Conservation (phyloP, 495 filamentous ascomycete genomes). For the Penicillium salamii region DNA sequence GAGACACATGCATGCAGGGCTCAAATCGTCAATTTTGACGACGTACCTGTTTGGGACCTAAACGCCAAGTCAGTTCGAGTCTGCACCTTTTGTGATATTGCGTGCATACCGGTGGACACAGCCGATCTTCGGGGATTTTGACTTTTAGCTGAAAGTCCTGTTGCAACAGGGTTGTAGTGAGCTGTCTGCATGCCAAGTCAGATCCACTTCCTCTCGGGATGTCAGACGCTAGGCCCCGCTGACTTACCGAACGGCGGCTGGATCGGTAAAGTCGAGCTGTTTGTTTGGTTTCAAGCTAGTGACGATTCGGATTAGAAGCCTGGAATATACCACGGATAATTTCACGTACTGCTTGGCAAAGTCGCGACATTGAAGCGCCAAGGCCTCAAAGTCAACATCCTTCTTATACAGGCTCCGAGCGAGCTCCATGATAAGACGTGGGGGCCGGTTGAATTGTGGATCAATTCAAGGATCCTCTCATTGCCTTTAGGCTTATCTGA, state of each 20-base stretch:
- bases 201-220: neutral
- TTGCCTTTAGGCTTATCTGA: neutral
- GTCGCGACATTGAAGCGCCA: slow-evolving; percentile 55
- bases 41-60: slow-evolving; percentile 66
- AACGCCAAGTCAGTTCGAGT: neutral
- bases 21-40: neutral
- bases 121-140: slow-evolving; percentile 68
- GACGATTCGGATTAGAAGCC: slow-evolving; percentile 6
- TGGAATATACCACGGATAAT: neutral
- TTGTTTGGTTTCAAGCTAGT: slow-evolving; percentile 56
- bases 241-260: slow-evolving; percentile 64
- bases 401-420: slow-evolving; percentile 53
- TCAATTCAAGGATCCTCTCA: neutral
- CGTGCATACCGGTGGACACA: slow-evolving; percentile 79
- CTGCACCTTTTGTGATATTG: neutral
- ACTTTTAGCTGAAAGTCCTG: slow-evolving; percentile 72
- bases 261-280: slow-evolving; percentile 79
- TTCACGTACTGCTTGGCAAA: slow-evolving; percentile 55
- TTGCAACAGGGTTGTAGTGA: slow-evolving; percentile 76
- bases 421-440: slow-evolving; percentile 23
- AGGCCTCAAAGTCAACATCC: slow-evolving; percentile 58
- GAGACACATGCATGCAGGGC: neutral
- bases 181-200: slow-evolving; percentile 48
- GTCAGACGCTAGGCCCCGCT: neutral
- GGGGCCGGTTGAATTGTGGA: neutral